These are phyloP conservation scores for Rhodotorula sp. DNA, from an alignment of 1,284 basidiomycete species.

Conservation along the genomic window DNA sequence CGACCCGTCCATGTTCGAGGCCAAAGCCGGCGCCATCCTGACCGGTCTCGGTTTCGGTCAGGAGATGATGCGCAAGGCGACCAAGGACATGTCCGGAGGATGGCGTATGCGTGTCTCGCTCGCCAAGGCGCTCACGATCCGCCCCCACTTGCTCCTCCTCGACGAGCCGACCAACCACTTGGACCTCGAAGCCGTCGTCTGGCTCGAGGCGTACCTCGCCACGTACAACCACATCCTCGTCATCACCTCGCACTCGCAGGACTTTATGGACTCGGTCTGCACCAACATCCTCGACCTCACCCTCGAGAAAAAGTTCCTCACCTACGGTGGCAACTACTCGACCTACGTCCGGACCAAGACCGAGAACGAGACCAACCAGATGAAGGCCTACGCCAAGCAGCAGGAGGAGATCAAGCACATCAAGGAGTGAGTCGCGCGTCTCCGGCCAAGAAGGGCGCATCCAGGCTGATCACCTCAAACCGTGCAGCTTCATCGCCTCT, in stretches of 20 bases:
- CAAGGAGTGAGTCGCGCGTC: slow-evolving; percentile 65
- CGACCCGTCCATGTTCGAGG: slow-evolving; percentile 92
- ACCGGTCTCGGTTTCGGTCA: slow-evolving; percentile 92
- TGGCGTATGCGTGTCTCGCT: slow-evolving; percentile 99
- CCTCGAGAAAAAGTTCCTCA: slow-evolving; percentile 66
- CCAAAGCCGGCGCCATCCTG: slow-evolving; percentile 91
- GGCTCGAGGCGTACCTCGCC: slow-evolving; percentile 95
- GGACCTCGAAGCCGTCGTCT: slow-evolving; percentile 95
- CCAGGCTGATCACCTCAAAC: background rate
- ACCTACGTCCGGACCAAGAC: slow-evolving; percentile 92
- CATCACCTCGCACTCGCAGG: slow-evolving; percentile 92
- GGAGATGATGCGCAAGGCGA: slow-evolving; percentile 92
- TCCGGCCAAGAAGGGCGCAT: too few species aligned
- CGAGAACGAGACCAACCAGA: slow-evolving; percentile 98
- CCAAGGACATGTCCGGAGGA: slow-evolving; percentile 97
- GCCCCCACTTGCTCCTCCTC: slow-evolving; percentile 88
- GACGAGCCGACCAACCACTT: slow-evolving; percentile 62
- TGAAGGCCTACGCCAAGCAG: slow-evolving; percentile 98
- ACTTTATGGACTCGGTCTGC: slow-evolving; percentile 97
- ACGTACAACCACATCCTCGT: slow-evolving; percentile 99
- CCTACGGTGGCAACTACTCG: slow-evolving; percentile 92
- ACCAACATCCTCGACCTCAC: slow-evolving; percentile 98
- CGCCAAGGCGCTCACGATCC: slow-evolving; percentile 91
- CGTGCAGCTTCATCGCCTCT: slow-evolving; percentile 74
- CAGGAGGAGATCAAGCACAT: slow-evolving; percentile 98